These are phyloP conservation scores for Candida ovalis DNA, from an alignment of 805 yeast genomes.

Conservation along the genomic window DNA sequence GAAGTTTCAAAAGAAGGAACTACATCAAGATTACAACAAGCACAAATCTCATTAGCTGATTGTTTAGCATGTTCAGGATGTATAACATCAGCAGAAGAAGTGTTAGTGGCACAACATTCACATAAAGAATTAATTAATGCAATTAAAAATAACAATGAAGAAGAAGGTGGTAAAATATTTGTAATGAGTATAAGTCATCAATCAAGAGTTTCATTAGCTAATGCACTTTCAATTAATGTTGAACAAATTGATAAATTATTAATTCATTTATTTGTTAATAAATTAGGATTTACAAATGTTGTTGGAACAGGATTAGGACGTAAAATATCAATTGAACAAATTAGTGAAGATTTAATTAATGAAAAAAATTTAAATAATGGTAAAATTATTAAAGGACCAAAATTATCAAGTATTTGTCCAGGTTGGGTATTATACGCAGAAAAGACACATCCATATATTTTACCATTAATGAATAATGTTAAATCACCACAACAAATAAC, in stretches of 20 bases:
- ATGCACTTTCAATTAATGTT: slow-evolving; percentile 52
- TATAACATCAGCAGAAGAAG: slow-evolving; percentile 96
- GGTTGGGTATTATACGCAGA: slow-evolving; percentile 97
- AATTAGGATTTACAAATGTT: slow-evolving; percentile 65
- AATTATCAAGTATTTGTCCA: slow-evolving; percentile 78
- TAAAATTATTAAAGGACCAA: slow-evolving; percentile 37
- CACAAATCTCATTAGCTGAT: slow-evolving; percentile 85
- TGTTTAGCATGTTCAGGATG: slow-evolving; percentile 97
- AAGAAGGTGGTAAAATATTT: slow-evolving; percentile 37
- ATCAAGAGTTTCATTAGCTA: slow-evolving; percentile 75
- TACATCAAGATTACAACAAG: slow-evolving; percentile 56
- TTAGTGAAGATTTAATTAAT: slow-evolving; percentile 38
- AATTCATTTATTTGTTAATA: slow-evolving; percentile 50
- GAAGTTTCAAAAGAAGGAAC: slow-evolving; percentile 64
- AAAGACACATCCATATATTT: slow-evolving; percentile 85
- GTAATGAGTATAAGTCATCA: slow-evolving; percentile 85
- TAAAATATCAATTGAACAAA: slow-evolving; percentile 50
- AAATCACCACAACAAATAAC: slow-evolving; percentile 94
- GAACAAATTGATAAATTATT: slow-evolving; percentile 59
- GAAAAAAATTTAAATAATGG: slow-evolving; percentile 6
- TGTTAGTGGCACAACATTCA: slow-evolving; percentile 85
- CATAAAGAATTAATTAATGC: slow-evolving; percentile 72
- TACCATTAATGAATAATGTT: slow-evolving; percentile 65
- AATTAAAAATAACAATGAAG: slow-evolving; percentile 32
- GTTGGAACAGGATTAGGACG: slow-evolving; percentile 88